Evolutionary conservation across 169 alveolate genomes (phyloP), one percentile per base, ranked within the genome.

Genomic region (Eimeria tenella): DNA sequence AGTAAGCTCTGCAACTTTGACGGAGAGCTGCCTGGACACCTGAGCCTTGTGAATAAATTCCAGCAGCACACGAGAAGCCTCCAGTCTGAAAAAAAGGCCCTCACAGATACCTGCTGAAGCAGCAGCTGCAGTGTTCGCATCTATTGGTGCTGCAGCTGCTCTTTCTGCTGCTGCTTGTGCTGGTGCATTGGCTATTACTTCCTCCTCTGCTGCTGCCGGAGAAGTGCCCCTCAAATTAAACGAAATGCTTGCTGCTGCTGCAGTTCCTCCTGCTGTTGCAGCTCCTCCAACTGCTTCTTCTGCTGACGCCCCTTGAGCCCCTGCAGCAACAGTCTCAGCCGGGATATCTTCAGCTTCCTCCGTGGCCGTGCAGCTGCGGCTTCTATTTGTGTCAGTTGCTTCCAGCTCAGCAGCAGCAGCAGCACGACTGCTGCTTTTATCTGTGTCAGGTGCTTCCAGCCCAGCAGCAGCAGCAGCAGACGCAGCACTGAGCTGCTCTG

Each of bases 1-100:
- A 25, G 60, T 52, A 13, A 79, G 70, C 58, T 79, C 88, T 5
- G 70, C 55, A 52, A 79, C 88, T 79, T 79, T 79, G 70, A n/a
- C 50, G n/a, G 63, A 3, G 42, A 79, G 88, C 31, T 79, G 70
- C 71, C 63, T 50, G 23, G 23, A 79, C 70, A 55, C 71, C 65
- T 15, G 65, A 79, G 50, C 63, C 25, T 50, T 70, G 25, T 79
- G 71, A 79, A 79, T 49, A 55, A 79, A 79, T 70, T 79, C 88
- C 0, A 79, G 88, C 71, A 79, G 73, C 53, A 79, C 19, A 21
- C 88, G 88, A 25, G 88, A 79, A 17, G 88, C 88, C 23, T 53
- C 70, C 17, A 79, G 88, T n/a, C 88, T 15, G 13, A 79, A 4
- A 52, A 19, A 53, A 8, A 79, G 42, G 19, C 88, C 88, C 1